Conservation (phyloP, 2,329 filamentous ascomycete genomes). For the Ophiostoma perfectum region DNA sequence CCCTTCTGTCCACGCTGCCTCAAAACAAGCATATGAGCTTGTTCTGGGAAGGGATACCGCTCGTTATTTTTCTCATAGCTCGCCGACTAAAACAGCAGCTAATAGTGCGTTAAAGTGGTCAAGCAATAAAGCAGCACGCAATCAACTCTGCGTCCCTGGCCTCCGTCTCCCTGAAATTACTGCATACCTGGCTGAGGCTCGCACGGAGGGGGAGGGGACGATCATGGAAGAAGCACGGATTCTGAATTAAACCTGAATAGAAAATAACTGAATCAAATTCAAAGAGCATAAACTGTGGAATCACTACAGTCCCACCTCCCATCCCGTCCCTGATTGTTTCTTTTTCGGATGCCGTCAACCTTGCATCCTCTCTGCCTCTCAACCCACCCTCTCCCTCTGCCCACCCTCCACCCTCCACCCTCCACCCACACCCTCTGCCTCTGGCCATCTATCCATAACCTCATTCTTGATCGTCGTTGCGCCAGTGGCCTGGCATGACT, state of each 20-base stretch:
- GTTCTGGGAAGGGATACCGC: not conserved
- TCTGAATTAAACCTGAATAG: too few relatives aligned
- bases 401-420: not conserved
- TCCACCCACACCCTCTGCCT: not conserved
- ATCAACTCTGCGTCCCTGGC: not conserved
- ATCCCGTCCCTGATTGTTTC: not conserved
- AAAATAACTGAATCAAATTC: too few relatives aligned
- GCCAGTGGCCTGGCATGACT: not conserved
- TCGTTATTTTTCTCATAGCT: not conserved
- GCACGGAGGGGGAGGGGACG: not conserved
- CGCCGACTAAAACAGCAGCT: too few relatives aligned
- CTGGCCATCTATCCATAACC: not conserved
- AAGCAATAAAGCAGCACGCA: not conserved
- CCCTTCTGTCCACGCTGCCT: not conserved
- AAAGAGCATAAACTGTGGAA: too few relatives aligned
- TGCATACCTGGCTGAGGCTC: not conserved
- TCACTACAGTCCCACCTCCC: too few relatives aligned
- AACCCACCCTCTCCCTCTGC: not conserved
- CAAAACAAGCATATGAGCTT: conserved; percentile 5
- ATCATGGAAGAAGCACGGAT: not conserved
- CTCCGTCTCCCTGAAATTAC: not conserved
- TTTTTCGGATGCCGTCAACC: not conserved
- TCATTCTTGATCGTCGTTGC: conserved; percentile 2
- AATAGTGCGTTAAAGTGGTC: too few relatives aligned
- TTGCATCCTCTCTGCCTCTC: not conserved